A percentile compares a stretch with the other conserved stretches of the same genome.
phyloP scores from a whole-genome alignment of 192 early-diverging fungal species.

The Gamsiella multidivaricata region DNA sequence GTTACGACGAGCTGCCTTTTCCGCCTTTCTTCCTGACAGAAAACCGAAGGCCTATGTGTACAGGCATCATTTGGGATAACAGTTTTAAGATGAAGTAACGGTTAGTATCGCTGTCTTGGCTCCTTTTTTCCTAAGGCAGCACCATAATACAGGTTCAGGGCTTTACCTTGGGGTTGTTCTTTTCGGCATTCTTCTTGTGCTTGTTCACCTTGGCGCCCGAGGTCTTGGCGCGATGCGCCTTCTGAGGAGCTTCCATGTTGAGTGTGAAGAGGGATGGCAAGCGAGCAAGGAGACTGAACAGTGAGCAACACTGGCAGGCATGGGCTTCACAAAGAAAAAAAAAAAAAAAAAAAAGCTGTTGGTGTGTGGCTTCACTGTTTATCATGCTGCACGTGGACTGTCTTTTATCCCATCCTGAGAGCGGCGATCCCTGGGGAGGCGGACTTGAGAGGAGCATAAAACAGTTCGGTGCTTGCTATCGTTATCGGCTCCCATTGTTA shows the following conservation, averaged over 20 bases:
- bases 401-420: too few species aligned
- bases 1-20: slow-evolving; percentile 83
- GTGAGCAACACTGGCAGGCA: neutral
- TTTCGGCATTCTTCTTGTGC: slow-evolving; percentile 77
- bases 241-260: slow-evolving; percentile 64
- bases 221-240: slow-evolving; percentile 85
- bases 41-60: slow-evolving; percentile 79
- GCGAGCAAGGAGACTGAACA: neutral
- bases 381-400: neutral
- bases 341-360: slow-evolving; percentile 28
- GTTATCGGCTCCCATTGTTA: too few species aligned
- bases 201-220: slow-evolving; percentile 88
- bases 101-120: neutral
- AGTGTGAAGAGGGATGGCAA: slow-evolving; percentile 1
- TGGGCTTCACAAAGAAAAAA: slow-evolving; percentile 2
- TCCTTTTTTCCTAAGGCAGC: too few species aligned
- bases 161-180: slow-evolving; percentile 88
- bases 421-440: neutral
- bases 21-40: slow-evolving; percentile 77
- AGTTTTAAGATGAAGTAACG: too few species aligned
- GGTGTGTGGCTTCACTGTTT: slow-evolving; percentile 40
- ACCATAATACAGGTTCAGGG: slow-evolving; percentile 9
- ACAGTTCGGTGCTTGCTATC: too few species aligned
- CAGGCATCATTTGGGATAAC: too few species aligned
- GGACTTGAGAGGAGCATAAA: too few species aligned